These are phyloP conservation scores for Lentinula sp. DNA, from an alignment of 768 basidiomycete genomes.

Conservation along the genomic window DNA sequence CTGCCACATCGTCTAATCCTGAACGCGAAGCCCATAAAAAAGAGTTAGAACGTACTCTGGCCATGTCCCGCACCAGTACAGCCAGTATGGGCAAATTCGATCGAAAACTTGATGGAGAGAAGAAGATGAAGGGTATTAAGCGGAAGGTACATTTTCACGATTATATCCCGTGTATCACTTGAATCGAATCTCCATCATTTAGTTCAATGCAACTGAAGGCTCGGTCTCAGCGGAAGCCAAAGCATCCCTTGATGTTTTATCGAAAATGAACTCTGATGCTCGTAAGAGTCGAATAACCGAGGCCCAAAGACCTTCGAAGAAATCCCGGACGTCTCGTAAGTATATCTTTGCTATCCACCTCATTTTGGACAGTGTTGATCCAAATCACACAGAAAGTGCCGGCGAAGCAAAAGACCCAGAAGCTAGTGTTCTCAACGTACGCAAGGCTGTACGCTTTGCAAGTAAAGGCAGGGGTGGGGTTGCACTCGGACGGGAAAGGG, in stretches of 20 bases:
- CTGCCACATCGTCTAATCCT: constrained; percentile 7
- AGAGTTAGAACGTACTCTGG: constrained; percentile 72
- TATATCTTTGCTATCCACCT: background rate
- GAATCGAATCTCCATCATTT: background rate
- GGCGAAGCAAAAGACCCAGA: constrained; percentile 27
- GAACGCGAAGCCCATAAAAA: constrained; percentile 49
- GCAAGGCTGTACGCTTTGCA: constrained; percentile 80
- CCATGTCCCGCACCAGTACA: constrained; percentile 75
- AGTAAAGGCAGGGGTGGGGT: constrained; percentile 64
- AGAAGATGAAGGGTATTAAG: constrained; percentile 82
- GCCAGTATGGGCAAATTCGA: constrained; percentile 97
- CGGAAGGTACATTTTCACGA: constrained; percentile 61
- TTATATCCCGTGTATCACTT: background rate
- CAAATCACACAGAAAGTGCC: background rate
- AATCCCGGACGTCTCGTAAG: background rate
- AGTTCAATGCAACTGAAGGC: constrained; percentile 85
- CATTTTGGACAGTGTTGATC: background rate
- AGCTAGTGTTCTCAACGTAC: constrained; percentile 68
- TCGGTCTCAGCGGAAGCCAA: constrained; percentile 64
- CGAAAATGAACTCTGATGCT: constrained; percentile 65
- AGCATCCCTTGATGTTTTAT: constrained; percentile 66
- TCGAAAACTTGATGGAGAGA: constrained; percentile 84
- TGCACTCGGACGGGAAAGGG: constrained; percentile 43
- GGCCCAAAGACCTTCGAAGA: background rate
- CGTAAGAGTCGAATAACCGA: constrained; percentile 48